Base-by-base conservation (phyloP, 495 filamentous ascomycete genomes). In the Aspergillus sclerotioniger region DNA sequence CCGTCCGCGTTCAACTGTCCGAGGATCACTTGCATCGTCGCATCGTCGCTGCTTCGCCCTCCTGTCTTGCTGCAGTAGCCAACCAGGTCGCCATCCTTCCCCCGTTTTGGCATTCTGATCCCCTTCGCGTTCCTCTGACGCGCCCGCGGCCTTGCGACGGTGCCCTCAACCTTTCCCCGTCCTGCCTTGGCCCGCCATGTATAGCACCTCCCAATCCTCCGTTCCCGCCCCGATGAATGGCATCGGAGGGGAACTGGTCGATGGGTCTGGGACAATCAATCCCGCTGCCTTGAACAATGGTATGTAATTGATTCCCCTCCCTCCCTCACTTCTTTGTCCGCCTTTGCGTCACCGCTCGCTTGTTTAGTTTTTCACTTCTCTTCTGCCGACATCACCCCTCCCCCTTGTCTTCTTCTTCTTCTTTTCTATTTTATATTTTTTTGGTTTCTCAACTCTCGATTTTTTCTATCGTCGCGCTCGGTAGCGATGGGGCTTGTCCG, bases 221-320 rank as follows among this genome's bases (percentile, higher is more conserved):
- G 60, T 69, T 59, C 71, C 77, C 53, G 70, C 79, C 28, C 77
- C 81, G 65, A 80, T 83, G 74, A 86, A 85, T 73, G 82, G 83
- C 54, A 72, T 85, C 60, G 83, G 77, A 69, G 80, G 77, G 57
- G 83, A 81, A 66, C 80, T 86, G 60, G 80, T 87, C 62, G 88
- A 91, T 80, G 83, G 84, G 58, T 86, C 85, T 56, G 87, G 87
- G 35, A 92, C 89, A 53, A 92, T 92, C 74, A 88, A 92, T 71
- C 89, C 89, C 57, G 87, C 87, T 28, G 87, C 86, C 13, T 71
- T 89, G 74, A 87, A 84, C 45, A 74, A 81, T 60, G 81, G 85
- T 87, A 84, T 67, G 78, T 75, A 31, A 48, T 33, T 37, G 33
- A 8, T 58, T 35, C 2, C 20, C 15, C 25, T 25, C 12, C 16